Evolutionary conservation across 169 alveolate species (phyloP), one percentile per base, ranked within the genome.

Genomic region (Plasmodium reichenowi): DNA sequence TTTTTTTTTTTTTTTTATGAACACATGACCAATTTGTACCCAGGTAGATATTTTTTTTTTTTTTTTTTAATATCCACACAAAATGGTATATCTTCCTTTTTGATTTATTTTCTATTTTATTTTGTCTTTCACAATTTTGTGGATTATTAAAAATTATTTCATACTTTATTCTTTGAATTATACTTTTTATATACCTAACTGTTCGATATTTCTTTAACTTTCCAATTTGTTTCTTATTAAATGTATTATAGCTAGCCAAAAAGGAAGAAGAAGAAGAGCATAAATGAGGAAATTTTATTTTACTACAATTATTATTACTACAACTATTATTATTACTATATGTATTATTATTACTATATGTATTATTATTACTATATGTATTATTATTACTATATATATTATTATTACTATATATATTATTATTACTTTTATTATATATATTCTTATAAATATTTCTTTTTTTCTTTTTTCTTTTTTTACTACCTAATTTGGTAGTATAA

Each of bases 131-230:
- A 66, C 67, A 58, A 70, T 15, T 26, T 3, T 52, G 13, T 2
- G 60, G 60, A 48, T 70, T 62, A 48, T n/a, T 43, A 58, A n/a
- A 76, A 45, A 24, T 15, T 20, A 45, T 15, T 58, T 56, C 52
- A 64, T 13, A 59, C 54, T 43, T 32, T 38, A 63, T 59, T 60
- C 76, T 68, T 64, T 68, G 5, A 71, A 54, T 13, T 32, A 76
- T 50, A 15, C 45, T 8, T 47, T 66, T 56, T 50, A 76, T 58
- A 47, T 58, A 56, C 20, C 24, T 68, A 50, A 64, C 15, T 45
- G 59, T 47, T 63, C 76, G 24, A 48, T 63, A 38, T 38, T 76
- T 66, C 59, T 15, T 45, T 29, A 63, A 15, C 26, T 24, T 47
- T 43, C 56, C 56, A 15, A 26, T 48, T 76, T 20, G 43, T 63